These are phyloP conservation scores for Lepidium didymum DNA, from an alignment of 345 rosid genomes.

Conservation along the genomic window DNA sequence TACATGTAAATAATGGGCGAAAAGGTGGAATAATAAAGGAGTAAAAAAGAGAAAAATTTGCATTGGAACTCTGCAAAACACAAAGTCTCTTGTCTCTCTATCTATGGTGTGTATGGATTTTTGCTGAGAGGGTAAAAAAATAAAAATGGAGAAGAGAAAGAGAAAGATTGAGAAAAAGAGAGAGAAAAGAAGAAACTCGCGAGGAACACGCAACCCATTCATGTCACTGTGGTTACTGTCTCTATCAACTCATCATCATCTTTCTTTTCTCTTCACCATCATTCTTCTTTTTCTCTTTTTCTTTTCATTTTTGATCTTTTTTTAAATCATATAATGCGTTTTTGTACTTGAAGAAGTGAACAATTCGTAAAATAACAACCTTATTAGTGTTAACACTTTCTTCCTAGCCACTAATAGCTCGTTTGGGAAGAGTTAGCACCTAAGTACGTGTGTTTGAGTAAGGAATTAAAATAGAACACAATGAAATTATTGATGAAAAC, in stretches of 20 bases:
- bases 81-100: constrained; percentile 19
- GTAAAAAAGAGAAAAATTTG: no score
- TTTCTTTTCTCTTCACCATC: constrained; percentile 26
- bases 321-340: neutral
- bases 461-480: no score
- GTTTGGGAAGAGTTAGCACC: neutral
- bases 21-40: no score
- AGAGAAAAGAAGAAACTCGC: constrained; percentile 22
- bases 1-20: no score
- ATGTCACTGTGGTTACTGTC: constrained; percentile 17
- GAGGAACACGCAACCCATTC: constrained; percentile 34
- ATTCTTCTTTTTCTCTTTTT: neutral
- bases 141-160: no score
- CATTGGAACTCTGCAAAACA: neutral
- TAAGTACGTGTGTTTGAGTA: no score
- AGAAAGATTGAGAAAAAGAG: neutral
- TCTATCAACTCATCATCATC: constrained; percentile 22
- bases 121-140: neutral
- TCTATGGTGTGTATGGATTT: neutral
- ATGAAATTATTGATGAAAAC: no score
- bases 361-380: neutral
- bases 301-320: neutral
- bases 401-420: neutral
- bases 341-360: neutral
- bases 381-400: neutral